These are phyloP conservation scores for Candida ipomoeae DNA, from an alignment of 805 yeast genomes.

Conservation along the genomic window DNA sequence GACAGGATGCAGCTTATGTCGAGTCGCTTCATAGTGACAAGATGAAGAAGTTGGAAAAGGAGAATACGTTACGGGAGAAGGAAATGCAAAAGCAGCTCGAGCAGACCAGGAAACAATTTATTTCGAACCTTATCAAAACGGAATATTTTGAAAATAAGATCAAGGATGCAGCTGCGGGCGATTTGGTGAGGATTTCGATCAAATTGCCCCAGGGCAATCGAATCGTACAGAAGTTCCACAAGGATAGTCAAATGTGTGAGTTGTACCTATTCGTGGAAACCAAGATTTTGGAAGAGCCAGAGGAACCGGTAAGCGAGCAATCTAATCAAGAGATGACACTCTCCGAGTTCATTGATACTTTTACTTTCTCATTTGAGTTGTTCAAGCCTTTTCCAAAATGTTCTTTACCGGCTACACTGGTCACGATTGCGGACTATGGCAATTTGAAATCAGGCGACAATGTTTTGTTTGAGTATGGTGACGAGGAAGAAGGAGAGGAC, in stretches of 20 bases:
- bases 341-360: constrained; percentile 23
- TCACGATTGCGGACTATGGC: constrained; percentile 15
- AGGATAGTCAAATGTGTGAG: constrained; percentile 39
- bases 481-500: constrained; percentile 16
- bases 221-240: constrained; percentile 41
- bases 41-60: constrained; percentile 46
- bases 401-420: constrained; percentile 15
- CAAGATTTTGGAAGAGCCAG: constrained; percentile 20
- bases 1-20: constrained; percentile 41
- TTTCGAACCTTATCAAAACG: constrained; percentile 15
- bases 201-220: constrained; percentile 53
- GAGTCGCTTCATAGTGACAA: constrained; percentile 48
- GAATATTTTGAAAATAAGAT: constrained; percentile 13
- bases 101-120: constrained; percentile 17
- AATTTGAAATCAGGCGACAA: constrained; percentile 35
- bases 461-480: constrained; percentile 33
- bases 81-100: constrained; percentile 8
- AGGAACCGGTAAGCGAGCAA: constrained; percentile 14
- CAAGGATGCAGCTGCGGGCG: constrained; percentile 5
- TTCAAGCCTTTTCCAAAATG: constrained; percentile 41
- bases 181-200: constrained; percentile 42
- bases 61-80: constrained; percentile 15
- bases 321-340: constrained; percentile 1
- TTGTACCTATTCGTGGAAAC: constrained; percentile 50
- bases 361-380: constrained; percentile 33